Percentiles rank a stretch among this genome's conserved stretches.
These are phyloP conservation scores for Golubevia sp. DNA, from an alignment of 1,284 basidiomycete genomes.

Conservation along the genomic window DNA sequence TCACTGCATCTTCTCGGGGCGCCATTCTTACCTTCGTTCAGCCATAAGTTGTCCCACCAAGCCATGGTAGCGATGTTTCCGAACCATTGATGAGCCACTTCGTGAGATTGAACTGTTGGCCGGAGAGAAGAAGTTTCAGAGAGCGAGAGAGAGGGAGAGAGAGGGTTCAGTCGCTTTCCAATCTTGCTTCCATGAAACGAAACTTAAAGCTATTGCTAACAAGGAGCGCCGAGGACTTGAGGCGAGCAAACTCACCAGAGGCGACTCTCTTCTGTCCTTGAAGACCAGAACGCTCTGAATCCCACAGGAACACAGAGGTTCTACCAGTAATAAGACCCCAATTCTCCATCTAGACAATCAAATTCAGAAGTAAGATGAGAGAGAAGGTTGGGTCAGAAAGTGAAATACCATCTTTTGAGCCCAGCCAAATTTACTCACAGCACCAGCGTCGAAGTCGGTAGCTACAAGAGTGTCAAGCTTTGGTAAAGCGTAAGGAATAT, in stretches of 20 bases:
- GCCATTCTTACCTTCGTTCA: slow-evolving; percentile 62
- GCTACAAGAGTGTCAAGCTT: slow-evolving; percentile 62
- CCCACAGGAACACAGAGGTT: slow-evolving; percentile 80
- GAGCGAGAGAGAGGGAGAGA: too few relatives aligned
- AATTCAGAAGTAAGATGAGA: not conserved
- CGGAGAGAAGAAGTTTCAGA: too few relatives aligned
- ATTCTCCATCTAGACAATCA: not conserved
- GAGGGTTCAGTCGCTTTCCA: too few relatives aligned
- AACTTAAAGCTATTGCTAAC: too few relatives aligned
- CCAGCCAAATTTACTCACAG: slow-evolving; percentile 78
- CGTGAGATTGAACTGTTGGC: slow-evolving; percentile 73
- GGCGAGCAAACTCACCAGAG: slow-evolving; percentile 34
- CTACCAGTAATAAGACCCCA: slow-evolving; percentile 87
- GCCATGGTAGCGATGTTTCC: slow-evolving; percentile 89
- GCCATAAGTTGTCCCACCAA: slow-evolving; percentile 76
- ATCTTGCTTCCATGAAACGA: too few relatives aligned
- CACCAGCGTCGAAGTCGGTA: slow-evolving; percentile 83
- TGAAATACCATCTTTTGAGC: not conserved
- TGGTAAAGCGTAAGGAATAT: slow-evolving; percentile 57
- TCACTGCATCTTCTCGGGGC: too few relatives aligned
- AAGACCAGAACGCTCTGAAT: slow-evolving; percentile 77
- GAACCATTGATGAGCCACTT: slow-evolving; percentile 73
- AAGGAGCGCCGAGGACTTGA: too few relatives aligned
- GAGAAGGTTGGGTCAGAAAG: not conserved
- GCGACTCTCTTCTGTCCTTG: slow-evolving; percentile 80